Evolutionary conservation across 2,329 filamentous ascomycete species (phyloP).

Genomic region (Emmonsia crescens): DNA sequence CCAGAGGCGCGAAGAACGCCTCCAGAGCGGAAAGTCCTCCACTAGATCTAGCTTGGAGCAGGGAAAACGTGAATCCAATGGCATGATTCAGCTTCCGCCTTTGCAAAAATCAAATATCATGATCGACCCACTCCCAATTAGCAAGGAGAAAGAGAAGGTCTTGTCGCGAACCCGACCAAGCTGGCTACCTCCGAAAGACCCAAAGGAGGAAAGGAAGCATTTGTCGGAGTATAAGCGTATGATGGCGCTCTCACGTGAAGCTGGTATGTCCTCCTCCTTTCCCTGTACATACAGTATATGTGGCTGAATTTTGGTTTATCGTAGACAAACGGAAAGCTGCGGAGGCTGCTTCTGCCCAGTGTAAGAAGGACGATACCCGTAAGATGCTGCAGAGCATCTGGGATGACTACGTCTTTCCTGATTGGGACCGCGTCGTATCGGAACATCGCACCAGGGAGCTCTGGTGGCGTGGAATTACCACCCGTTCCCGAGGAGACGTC

Average conservation of each 20-base stretch:
- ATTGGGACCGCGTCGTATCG: constrained; percentile 46
- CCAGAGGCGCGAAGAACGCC: constrained; percentile 34
- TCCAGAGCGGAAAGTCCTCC: constrained; percentile 34
- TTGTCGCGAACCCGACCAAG: constrained; percentile 56
- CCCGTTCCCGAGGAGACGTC: constrained; percentile 45
- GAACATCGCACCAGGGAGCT: constrained; percentile 48
- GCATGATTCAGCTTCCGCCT: constrained; percentile 44
- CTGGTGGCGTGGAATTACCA: constrained; percentile 54
- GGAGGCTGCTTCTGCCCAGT: constrained; percentile 37
- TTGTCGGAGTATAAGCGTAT: constrained; percentile 60
- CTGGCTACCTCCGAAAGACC: constrained; percentile 60
- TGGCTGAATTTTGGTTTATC: constrained; percentile 9
- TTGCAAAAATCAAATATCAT: constrained; percentile 53
- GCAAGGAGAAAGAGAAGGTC: constrained; percentile 55
- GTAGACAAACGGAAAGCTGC: constrained; percentile 41
- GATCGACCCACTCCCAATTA: constrained; percentile 56
- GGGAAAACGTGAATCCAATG: constrained; percentile 26
- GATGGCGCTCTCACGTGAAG: constrained; percentile 52
- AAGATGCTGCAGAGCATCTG: constrained; percentile 49
- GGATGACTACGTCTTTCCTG: constrained; percentile 50
- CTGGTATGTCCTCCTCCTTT: constrained; percentile 31
- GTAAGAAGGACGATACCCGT: constrained; percentile 41
- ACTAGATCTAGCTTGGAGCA: constrained; percentile 27
- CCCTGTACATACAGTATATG: not conserved
- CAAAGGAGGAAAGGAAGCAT: constrained; percentile 82